Conservation (phyloP, 148 eudicot genomes). For the Fagopyrum homotropicum region DNA sequence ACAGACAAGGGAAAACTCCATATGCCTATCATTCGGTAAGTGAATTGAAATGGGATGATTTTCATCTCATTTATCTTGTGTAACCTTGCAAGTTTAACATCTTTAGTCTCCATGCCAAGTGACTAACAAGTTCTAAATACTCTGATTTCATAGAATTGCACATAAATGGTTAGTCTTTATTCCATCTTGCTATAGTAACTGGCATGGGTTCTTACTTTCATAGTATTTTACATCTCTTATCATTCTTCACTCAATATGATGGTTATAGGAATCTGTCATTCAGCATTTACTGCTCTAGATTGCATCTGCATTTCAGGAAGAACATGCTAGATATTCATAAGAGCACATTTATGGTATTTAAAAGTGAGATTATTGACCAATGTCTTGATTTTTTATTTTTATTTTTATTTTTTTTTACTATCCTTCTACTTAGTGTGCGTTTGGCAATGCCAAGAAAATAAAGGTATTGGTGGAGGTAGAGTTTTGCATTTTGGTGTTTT, state of each 20-base stretch:
- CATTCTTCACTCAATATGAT: neutral
- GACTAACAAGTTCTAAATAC: neutral
- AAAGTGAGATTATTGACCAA: neutral
- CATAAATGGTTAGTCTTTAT: neutral
- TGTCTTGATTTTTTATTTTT: neutral
- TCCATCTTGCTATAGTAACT: neutral
- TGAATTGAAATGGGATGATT: constrained; percentile 7
- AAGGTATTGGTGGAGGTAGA: too few relatives aligned
- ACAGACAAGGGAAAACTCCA: constrained; percentile 92
- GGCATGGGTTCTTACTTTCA: neutral
- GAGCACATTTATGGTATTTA: neutral
- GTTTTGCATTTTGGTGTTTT: too few relatives aligned
- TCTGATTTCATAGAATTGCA: neutral
- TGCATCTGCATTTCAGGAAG: neutral
- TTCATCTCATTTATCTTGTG: neutral
- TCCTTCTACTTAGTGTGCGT: neutral
- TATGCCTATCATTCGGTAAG: constrained; percentile 92
- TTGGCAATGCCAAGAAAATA: too few relatives aligned
- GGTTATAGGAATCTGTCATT: neutral
- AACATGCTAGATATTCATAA: neutral
- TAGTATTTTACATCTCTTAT: neutral
- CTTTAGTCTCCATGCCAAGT: neutral
- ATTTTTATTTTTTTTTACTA: neutral
- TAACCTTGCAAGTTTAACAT: neutral
- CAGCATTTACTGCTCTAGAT: neutral